phyloP scores from a whole-genome alignment of 345 rosid species.

The Theobroma cacao region DNA sequence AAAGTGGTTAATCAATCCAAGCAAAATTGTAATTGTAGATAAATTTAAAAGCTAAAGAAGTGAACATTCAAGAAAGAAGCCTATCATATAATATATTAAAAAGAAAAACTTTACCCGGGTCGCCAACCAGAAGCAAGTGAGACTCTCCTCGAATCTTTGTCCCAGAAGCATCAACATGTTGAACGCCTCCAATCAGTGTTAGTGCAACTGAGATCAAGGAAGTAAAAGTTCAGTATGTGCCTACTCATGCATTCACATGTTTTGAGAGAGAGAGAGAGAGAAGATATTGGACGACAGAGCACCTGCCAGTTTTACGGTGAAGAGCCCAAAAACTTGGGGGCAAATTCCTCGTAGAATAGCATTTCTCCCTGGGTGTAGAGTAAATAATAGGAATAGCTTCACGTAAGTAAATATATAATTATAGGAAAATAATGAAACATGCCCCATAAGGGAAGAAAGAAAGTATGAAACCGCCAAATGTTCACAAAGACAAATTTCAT shows the following conservation, averaged over 20 bases:
- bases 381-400: background rate
- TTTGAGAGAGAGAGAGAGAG: background rate
- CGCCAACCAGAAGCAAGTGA: constrained; percentile 95
- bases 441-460: background rate
- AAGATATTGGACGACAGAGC: constrained; percentile 3
- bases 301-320: constrained; percentile 99
- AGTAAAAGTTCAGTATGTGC: background rate
- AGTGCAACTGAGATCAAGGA: constrained; percentile 56
- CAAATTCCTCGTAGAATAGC: constrained; percentile 82
- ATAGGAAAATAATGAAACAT: background rate
- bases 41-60: background rate
- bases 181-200: constrained; percentile 94
- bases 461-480: background rate
- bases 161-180: constrained; percentile 93
- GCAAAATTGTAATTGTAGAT: background rate
- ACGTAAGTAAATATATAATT: background rate
- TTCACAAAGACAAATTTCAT: background rate
- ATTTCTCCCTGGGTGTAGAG: constrained; percentile 85
- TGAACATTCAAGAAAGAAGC: background rate
- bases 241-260: background rate
- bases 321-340: constrained; percentile 96
- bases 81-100: background rate
- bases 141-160: constrained; percentile 96
- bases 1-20: background rate
- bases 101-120: constrained; percentile 62